phyloP scores from a whole-genome alignment of 306 rosid species.

The Prunus mongolica region DNA sequence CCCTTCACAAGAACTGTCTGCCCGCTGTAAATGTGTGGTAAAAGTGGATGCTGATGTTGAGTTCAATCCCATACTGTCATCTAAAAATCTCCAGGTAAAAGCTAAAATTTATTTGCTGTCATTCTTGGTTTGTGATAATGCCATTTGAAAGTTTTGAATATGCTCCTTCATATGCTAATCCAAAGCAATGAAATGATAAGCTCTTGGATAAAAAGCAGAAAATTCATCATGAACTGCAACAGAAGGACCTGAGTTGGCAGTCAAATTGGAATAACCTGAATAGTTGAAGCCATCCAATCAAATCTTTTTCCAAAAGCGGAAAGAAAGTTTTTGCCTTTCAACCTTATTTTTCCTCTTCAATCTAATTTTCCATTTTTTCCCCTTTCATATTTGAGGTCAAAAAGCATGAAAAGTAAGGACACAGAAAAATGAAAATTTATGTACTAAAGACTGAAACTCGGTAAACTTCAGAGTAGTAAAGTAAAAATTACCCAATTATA shows the following conservation, averaged over 20 bases:
- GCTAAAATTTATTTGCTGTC: not conserved
- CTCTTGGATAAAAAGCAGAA: not conserved
- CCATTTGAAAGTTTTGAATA: not conserved
- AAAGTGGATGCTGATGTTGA: not conserved
- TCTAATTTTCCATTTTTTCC: not conserved
- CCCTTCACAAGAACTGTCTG: not conserved
- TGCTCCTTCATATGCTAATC: constrained; percentile 2
- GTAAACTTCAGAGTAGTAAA: not conserved
- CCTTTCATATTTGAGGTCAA: not conserved
- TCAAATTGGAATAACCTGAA: not conserved
- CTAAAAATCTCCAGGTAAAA: not conserved
- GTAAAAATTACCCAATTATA: not conserved
- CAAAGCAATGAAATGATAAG: not conserved
- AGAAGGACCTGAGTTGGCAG: not conserved
- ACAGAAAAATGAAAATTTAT: too few relatives aligned
- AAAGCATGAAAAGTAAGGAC: not conserved
- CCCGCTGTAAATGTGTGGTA: not conserved
- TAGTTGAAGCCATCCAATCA: not conserved
- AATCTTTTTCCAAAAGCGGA: not conserved
- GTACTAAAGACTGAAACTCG: not conserved
- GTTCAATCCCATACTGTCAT: too few relatives aligned
- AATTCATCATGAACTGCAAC: not conserved
- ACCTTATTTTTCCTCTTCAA: not conserved
- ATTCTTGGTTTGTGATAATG: not conserved
- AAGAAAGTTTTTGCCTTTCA: not conserved